Conservation (phyloP, 805 yeast genomes). For the Brettanomyces nanus region DNA sequence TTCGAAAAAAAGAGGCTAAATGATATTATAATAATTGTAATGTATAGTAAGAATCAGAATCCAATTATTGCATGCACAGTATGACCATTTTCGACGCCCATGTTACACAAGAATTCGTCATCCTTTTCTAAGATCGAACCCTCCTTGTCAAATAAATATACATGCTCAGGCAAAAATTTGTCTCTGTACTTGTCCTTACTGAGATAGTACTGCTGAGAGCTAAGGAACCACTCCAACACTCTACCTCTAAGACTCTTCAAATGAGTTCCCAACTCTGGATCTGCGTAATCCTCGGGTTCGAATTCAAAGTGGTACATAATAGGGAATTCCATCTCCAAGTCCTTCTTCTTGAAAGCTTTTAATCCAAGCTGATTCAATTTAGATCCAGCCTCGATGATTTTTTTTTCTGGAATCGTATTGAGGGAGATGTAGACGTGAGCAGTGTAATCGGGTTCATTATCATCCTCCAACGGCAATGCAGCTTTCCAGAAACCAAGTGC, state of each 20-base stretch:
- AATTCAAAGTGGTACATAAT: constrained; percentile 65
- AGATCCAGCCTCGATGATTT: constrained; percentile 9
- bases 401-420: constrained; percentile 25
- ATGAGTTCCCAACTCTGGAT: constrained; percentile 65
- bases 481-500: constrained; percentile 19
- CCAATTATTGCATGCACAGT: constrained; percentile 18
- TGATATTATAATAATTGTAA: neutral
- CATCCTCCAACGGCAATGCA: constrained; percentile 45
- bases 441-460: constrained; percentile 71
- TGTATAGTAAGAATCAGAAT: neutral
- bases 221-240: constrained; percentile 46
- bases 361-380: neutral
- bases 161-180: constrained; percentile 20
- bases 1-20: neutral
- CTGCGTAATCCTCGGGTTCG: constrained; percentile 72
- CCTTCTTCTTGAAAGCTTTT: constrained; percentile 4
- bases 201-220: constrained; percentile 26
- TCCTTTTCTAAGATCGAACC: constrained; percentile 28
- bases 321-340: constrained; percentile 25
- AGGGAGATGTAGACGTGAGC: constrained; percentile 60
- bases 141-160: constrained; percentile 28
- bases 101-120: constrained; percentile 38
- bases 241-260: constrained; percentile 53
- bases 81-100: constrained; percentile 48
- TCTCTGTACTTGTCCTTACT: constrained; percentile 10